Evolutionary conservation across 331 rosid genomes (phyloP), one percentile per base, ranked within the genome.

Genomic region (Cucumis variabilis): DNA sequence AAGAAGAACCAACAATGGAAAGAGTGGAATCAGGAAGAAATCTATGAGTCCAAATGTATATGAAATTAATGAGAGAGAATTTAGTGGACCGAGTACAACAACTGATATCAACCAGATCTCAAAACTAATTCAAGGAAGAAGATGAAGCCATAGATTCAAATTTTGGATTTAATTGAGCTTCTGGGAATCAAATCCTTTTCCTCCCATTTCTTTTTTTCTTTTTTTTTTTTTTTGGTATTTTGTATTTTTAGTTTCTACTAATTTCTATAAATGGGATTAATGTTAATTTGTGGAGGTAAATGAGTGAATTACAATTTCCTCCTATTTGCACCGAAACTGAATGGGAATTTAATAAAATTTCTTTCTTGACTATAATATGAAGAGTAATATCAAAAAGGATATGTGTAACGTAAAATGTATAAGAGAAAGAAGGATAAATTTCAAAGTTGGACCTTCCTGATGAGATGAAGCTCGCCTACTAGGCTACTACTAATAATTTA

Each of bases 11-110:
- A 21, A 87, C 84, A 27, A 91, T 93, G 98, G 99, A 95, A 90
- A 95, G 98, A 79, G 99, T 96, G 72, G 98, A 96, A 84, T 94
- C 98, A 0, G 99, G 98, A 50, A 92, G 93, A 84, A 93, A 88
- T 21, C 85, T 94, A 4, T 88, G 99, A 51, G 97, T 94, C 10
- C 92, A 85, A 88, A 96, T 94, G 81, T 96, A 96, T 66, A 94
- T 93, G 0, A 94, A 86, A 89, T 92, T 96, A 75, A 91, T 95
- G 71, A 92, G 68, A 88, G 93, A 95, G 74, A 96, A 94, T 67
- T 91, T 92, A 2, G 76, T 92, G 70, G 88, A 91, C 15, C 44
- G 67, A 15, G 14, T 53, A 9, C 84, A 9, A 46, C 84, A 44
- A 11, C 24, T 80, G 69, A 55, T 80, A 53, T 55, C 17, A 12